phyloP scores from a whole-genome alignment of 305 asterid species.

The Solanum chacoense region DNA sequence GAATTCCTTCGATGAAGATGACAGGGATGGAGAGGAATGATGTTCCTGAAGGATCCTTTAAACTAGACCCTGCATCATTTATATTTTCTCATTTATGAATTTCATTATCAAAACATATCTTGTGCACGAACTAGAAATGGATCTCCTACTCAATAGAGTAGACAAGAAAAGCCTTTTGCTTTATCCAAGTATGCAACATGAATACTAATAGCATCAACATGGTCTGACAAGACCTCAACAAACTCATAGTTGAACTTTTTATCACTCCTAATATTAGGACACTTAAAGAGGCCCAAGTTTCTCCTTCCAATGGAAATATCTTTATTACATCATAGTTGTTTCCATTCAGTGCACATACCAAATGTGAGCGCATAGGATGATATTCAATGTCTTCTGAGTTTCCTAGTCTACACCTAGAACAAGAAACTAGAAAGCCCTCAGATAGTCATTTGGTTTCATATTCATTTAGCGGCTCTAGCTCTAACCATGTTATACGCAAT shows the following conservation, averaged over 20 bases:
- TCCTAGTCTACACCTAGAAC: background rate
- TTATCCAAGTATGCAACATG: background rate
- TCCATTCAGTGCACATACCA: background rate
- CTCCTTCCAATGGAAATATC: background rate
- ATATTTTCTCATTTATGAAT: too few relatives aligned
- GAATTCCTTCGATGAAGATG: constrained; percentile 28
- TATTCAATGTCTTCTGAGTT: background rate
- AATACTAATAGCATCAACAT: background rate
- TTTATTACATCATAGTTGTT: background rate
- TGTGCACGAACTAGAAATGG: background rate
- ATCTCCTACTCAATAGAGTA: background rate
- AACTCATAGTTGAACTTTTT: background rate
- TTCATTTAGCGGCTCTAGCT: background rate
- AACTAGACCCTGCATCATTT: background rate
- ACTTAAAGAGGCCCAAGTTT: background rate
- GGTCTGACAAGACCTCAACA: background rate
- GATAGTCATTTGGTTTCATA: background rate
- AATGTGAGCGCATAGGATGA: background rate
- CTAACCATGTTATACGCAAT: background rate
- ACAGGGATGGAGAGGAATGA: background rate
- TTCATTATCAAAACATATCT: background rate
- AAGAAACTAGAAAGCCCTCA: background rate
- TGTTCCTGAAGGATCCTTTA: background rate
- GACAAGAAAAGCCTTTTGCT: background rate
- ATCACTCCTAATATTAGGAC: background rate